Evolutionary conservation across 805 yeast genomes (phyloP), one percentile per base, ranked within the genome.

Genomic region (Yarrowia sp.): DNA sequence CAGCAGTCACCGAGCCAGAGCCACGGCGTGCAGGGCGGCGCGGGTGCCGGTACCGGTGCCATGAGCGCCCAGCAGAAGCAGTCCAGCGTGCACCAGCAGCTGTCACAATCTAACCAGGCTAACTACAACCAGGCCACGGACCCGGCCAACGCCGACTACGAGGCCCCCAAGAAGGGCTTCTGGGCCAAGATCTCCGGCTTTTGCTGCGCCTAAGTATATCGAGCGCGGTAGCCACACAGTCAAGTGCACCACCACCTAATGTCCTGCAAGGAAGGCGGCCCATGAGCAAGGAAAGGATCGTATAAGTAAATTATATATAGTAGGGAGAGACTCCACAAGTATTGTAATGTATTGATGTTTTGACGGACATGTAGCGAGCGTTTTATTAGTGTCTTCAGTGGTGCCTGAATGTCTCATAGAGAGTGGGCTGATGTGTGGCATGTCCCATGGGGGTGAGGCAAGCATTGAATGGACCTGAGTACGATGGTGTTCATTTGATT

Each of bases 141-240:
- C 38, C 66, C 66, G 50, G 66, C 66, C 66, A 61, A 61, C 55
- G 66, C 67, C 61, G 60, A 64, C 47, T 49, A 64, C 40, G 50
- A 64, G 34, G 67, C 49, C 14, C 67, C 67, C 50, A 64, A 64
- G 49, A 64, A 64, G 67, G 67, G 67, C 30, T 40, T 64, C 43
- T 64, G 67, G 67, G 67, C 67, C 50, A 40, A 43, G 42, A 30
- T 64, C 49, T 33, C 67, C 38, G 40, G 50, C 58, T 49, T 52
- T 34, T 64, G 67, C 67, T 64, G 67, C 20, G 60, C 55, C 34
- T 61, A 61, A 24, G 30, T 1, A 7, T 5, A 24, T 2, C 30
- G 30, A 7, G 30, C 30, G 30, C 30, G 30, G 7, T 4, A 24
- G 30, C 30, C 30, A 24, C 30, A 24, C 30, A 24, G 30, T 24